Percentiles rank a stretch among this genome's conserved stretches.
Evolutionary conservation across 2,329 filamentous ascomycete species (phyloP).

Genomic region (Aspergillus sp.): DNA sequence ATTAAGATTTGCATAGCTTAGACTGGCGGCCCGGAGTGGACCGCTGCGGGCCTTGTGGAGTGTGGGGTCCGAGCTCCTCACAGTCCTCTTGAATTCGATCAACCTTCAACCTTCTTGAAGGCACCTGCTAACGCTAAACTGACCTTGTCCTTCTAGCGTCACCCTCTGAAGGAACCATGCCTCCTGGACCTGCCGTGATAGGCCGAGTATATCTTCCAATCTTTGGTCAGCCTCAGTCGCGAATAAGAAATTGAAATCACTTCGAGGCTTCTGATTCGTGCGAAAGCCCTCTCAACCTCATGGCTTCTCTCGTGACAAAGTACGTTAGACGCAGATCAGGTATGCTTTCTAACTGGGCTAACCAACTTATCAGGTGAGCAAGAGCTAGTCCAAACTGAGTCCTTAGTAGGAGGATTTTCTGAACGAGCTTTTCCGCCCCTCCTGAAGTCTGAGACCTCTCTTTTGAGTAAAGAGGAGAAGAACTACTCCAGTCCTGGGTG

Average conservation of each 20-base stretch:
- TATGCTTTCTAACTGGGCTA: constrained; percentile 13
- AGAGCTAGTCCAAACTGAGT: constrained; percentile 1
- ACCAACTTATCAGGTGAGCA: constrained; percentile 4
- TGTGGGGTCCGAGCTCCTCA: constrained; percentile 23
- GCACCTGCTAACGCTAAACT: constrained; percentile 13
- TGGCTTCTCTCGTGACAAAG: constrained; percentile 23
- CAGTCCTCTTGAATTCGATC: neutral
- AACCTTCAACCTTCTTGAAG: constrained; percentile 1
- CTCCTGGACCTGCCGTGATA: constrained; percentile 16
- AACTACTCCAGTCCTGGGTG: neutral
- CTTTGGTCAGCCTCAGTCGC: constrained; percentile 11
- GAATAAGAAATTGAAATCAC: constrained; percentile 22
- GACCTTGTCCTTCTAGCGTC: constrained; percentile 2
- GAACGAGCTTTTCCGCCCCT: constrained; percentile 6
- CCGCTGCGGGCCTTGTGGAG: constrained; percentile 25
- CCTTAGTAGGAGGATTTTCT: constrained; percentile 3
- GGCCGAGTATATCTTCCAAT: constrained; percentile 14
- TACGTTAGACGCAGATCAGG: constrained; percentile 21
- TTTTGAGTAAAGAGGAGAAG: neutral
- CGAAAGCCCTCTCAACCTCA: constrained; percentile 6
- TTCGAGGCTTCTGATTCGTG: constrained; percentile 15
- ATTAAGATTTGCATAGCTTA: constrained; percentile 25
- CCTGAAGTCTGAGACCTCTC: neutral
- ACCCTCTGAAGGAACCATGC: constrained; percentile 15
- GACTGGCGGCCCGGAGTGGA: constrained; percentile 27